Evolutionary conservation across 2,329 filamentous ascomycete species (phyloP).

Genomic region (Neofusicoccum cordaticola): DNA sequence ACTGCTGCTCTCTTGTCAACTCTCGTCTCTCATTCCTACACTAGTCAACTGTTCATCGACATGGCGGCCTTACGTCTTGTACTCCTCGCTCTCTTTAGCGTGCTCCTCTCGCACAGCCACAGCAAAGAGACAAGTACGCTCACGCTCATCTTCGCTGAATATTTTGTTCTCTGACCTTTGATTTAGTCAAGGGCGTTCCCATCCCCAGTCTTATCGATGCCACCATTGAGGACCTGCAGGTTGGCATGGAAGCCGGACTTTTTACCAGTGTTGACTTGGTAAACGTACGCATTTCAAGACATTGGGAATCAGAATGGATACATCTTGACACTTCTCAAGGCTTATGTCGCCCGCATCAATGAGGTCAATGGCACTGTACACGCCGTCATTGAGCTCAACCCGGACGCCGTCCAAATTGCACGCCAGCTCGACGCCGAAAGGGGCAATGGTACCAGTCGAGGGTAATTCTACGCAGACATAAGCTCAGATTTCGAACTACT

Average conservation of each 20-base stretch:
- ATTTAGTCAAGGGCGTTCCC: constrained; percentile 15
- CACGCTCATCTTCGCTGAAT: too few relatives aligned
- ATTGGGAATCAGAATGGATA: constrained; percentile 9
- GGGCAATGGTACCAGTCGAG: constrained; percentile 44
- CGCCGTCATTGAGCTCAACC: constrained; percentile 55
- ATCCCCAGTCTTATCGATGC: constrained; percentile 49
- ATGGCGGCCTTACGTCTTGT: not conserved
- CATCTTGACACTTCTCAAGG: constrained; percentile 30
- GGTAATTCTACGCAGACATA: constrained; percentile 29
- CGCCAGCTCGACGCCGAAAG: constrained; percentile 49
- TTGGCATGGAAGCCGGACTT: constrained; percentile 48
- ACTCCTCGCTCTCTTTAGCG: not conserved
- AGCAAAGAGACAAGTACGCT: not conserved
- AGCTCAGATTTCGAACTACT: not conserved
- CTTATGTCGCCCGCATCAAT: constrained; percentile 51
- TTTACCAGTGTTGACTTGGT: constrained; percentile 60
- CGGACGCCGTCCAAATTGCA: constrained; percentile 53
- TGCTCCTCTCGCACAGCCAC: not conserved
- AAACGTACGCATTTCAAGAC: constrained; percentile 27
- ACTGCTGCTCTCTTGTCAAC: not conserved
- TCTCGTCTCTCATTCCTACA: not conserved
- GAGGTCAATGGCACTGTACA: constrained; percentile 54
- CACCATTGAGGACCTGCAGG: constrained; percentile 50
- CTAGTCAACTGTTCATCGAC: not conserved
- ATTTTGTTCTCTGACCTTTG: not conserved